Evolutionary conservation across 2,329 filamentous ascomycete species (phyloP).

Genomic region (Diaporthe ampelina): DNA sequence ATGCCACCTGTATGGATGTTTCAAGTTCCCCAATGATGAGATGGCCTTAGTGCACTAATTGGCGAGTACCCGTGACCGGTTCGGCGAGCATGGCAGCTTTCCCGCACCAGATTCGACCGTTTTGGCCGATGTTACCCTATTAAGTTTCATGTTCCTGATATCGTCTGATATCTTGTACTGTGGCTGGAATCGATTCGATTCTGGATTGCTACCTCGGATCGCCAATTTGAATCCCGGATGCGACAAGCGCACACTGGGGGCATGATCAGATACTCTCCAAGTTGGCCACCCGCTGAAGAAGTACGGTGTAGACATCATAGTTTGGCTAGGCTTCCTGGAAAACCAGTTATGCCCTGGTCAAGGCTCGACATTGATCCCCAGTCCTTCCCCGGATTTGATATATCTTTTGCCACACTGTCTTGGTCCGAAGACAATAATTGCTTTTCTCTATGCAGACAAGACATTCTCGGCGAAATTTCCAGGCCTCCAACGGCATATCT

Average conservation of each 20-base stretch:
- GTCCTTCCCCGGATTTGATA: neutral
- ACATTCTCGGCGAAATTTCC: neutral
- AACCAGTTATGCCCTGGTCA: neutral
- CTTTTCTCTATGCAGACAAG: neutral
- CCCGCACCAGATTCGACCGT: constrained; percentile 13
- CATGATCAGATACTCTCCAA: neutral
- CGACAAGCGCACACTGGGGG: neutral
- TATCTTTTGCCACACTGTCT: neutral
- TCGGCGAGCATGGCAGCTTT: neutral
- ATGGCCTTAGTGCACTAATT: neutral
- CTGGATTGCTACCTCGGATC: constrained; percentile 15
- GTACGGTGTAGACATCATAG: neutral
- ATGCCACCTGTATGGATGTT: neutral
- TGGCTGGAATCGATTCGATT: constrained; percentile 8
- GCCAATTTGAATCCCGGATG: constrained; percentile 10
- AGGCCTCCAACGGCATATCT: neutral
- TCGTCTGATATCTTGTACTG: constrained; percentile 4
- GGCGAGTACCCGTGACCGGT: neutral
- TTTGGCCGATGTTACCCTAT: neutral
- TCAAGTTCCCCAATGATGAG: constrained; percentile 4
- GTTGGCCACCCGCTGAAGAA: neutral
- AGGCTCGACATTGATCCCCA: neutral
- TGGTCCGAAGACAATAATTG: neutral
- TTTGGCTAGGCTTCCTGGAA: neutral
- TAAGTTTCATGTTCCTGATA: constrained; percentile 22